phyloP scores from a whole-genome alignment of 306 rosid species.

The Prunus mongolica region DNA sequence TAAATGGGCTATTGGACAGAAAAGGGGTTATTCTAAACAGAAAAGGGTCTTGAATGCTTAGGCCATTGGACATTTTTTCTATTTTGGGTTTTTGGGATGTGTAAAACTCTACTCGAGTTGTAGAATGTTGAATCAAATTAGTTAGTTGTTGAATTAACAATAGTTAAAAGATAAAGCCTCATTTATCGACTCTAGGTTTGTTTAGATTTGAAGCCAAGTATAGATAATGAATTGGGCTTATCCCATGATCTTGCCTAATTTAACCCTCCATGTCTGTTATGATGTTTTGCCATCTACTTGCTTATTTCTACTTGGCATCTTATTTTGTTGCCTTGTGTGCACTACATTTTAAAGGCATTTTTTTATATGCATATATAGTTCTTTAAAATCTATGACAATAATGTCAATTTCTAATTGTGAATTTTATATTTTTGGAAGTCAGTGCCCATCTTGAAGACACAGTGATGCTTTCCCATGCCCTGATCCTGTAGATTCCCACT shows the following conservation, averaged over 20 bases:
- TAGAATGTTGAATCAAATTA: no score
- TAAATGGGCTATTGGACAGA: background rate
- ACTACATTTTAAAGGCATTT: background rate
- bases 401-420: no score
- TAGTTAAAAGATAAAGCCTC: no score
- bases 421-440: background rate
- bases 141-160: no score
- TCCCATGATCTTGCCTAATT: background rate
- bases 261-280: background rate
- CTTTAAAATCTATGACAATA: no score
- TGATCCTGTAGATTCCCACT: background rate
- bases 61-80: no score
- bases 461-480: conserved; percentile 5
- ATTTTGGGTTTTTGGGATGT: no score
- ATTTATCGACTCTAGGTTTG: background rate
- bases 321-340: background rate
- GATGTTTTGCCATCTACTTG: background rate
- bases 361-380: no score
- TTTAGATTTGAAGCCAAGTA: background rate
- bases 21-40: background rate
- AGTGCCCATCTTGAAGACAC: background rate
- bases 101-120: no score
- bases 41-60: background rate
- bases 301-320: background rate
- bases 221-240: background rate